Conservation (phyloP, 2,329 filamentous ascomycete genomes). For the Leptodontidium sp. region DNA sequence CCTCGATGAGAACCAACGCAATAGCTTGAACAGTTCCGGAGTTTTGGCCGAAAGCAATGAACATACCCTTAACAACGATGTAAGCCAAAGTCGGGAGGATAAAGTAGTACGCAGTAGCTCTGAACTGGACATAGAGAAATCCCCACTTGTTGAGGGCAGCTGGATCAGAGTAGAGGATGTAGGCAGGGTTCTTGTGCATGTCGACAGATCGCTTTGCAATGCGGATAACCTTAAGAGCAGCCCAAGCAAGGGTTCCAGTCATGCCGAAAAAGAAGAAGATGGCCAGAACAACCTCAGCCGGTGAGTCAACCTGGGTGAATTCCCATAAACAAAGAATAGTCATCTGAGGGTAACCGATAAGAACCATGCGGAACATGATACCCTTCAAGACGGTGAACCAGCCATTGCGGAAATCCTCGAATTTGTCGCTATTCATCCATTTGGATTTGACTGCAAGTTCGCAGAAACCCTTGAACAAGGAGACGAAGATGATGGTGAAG, state of each 20-base stretch:
- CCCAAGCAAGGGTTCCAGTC: slow-evolving; percentile 81
- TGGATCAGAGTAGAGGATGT: slow-evolving; percentile 97
- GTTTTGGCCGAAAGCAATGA: slow-evolving; percentile 82
- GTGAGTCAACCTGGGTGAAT: slow-evolving; percentile 84
- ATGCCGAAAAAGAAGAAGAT: slow-evolving; percentile 89
- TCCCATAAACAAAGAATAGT: slow-evolving; percentile 93
- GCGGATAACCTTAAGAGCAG: slow-evolving; percentile 86
- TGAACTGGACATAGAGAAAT: slow-evolving; percentile 96
- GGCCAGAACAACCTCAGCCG: slow-evolving; percentile 85
- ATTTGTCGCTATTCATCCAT: slow-evolving; percentile 85
- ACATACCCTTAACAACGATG: slow-evolving; percentile 86
- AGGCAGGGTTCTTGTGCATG: slow-evolving; percentile 96
- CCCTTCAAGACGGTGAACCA: slow-evolving; percentile 94
- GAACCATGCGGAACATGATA: slow-evolving; percentile 87
- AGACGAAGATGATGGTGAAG: slow-evolving; percentile 75
- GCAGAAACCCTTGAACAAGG: slow-evolving; percentile 81
- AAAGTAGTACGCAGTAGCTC: slow-evolving; percentile 95
- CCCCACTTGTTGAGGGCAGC: slow-evolving; percentile 96
- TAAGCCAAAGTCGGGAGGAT: slow-evolving; percentile 83
- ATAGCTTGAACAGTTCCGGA: slow-evolving; percentile 79
- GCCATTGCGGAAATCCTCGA: slow-evolving; percentile 91
- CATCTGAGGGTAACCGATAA: slow-evolving; percentile 94
- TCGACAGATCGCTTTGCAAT: slow-evolving; percentile 87
- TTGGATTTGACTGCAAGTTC: slow-evolving; percentile 78
- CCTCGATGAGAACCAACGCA: slow-evolving; percentile 84